Percentiles rank a stretch among this genome's conserved stretches.
Conservation (phyloP, 163 green algal genomes). For the Prototheca wickerhamii region DNA sequence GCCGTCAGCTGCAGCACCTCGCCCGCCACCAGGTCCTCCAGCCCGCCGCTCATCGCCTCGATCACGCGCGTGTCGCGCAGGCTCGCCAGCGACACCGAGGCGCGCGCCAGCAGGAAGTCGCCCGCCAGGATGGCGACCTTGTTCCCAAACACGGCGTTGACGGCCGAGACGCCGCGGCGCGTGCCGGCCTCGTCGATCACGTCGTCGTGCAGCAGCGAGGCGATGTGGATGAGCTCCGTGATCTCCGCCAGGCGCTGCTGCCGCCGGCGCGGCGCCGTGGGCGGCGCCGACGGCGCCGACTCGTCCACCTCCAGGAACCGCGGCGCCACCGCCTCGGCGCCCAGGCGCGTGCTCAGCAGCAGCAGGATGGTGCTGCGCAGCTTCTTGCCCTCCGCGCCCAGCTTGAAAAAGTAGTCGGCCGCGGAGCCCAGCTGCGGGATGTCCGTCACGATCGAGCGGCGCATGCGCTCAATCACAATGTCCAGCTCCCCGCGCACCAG, state of each 20-base stretch:
- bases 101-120: slow-evolving; percentile 93
- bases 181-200: slow-evolving; percentile 87
- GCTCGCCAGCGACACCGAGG: slow-evolving; percentile 80
- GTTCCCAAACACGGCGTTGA: slow-evolving; percentile 75
- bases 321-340: slow-evolving; percentile 22
- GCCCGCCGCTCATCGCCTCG: slow-evolving; percentile 79
- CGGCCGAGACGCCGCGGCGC: slow-evolving; percentile 65
- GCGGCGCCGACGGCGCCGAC: slow-evolving; percentile 43
- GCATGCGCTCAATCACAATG: slow-evolving; percentile 70
- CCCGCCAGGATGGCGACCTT: slow-evolving; percentile 88
- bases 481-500: slow-evolving; percentile 68
- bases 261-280: slow-evolving; percentile 51
- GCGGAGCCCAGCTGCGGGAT: slow-evolving; percentile 72
- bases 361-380: slow-evolving; percentile 85
- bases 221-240: slow-evolving; percentile 93
- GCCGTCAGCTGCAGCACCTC: slow-evolving; percentile 95
- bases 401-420: slow-evolving; percentile 91
- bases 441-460: slow-evolving; percentile 58
- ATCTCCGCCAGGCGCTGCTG: slow-evolving; percentile 91
- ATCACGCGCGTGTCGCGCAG: slow-evolving; percentile 82
- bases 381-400: slow-evolving; percentile 84
- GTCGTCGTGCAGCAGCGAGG: slow-evolving; percentile 94
- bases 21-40: slow-evolving; percentile 93
- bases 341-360: slow-evolving; percentile 77
- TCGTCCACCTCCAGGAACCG: slow-evolving; percentile 48